These are phyloP conservation scores for Fusarium sp. DNA, from an alignment of 2,329 filamentous ascomycete genomes.

Conservation along the genomic window DNA sequence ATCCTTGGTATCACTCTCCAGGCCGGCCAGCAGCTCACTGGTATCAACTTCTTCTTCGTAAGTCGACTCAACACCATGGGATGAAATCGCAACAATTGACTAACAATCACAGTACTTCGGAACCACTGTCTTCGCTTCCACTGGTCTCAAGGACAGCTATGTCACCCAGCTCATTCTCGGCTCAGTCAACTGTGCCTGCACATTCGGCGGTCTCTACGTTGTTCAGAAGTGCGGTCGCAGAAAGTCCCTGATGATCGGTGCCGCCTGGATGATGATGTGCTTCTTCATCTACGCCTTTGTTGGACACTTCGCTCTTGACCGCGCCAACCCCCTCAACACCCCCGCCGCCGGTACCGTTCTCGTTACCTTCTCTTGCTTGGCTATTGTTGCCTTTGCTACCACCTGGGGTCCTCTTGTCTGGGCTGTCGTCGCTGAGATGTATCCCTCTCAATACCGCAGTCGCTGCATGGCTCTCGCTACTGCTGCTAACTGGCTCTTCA, in stretches of 20 bases:
- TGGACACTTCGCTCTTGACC: conserved; percentile 56
- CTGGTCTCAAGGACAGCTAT: conserved; percentile 72
- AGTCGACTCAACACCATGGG: neutral
- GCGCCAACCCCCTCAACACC: conserved; percentile 53
- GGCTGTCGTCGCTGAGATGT: conserved; percentile 72
- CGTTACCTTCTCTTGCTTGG: conserved; percentile 75
- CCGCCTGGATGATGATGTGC: conserved; percentile 66
- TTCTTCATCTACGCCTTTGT: conserved; percentile 62
- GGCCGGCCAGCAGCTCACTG: conserved; percentile 74
- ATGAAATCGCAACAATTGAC: neutral
- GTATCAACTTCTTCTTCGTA: conserved; percentile 66
- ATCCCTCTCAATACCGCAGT: conserved; percentile 65
- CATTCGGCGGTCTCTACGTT: conserved; percentile 71
- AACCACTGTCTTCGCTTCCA: conserved; percentile 71
- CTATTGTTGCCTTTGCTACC: conserved; percentile 73
- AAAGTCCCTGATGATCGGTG: conserved; percentile 69
- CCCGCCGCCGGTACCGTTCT: conserved; percentile 65
- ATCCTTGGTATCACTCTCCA: conserved; percentile 70
- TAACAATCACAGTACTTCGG: conserved; percentile 59
- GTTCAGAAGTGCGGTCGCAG: conserved; percentile 73
- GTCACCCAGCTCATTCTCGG: conserved; percentile 74
- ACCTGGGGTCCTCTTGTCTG: conserved; percentile 77
- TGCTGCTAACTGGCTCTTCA: conserved; percentile 71
- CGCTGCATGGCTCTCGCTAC: conserved; percentile 66
- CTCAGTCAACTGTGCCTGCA: conserved; percentile 73